Evolutionary conservation across 2,329 filamentous ascomycete species (phyloP).

Genomic region (Penicillium sp.): DNA sequence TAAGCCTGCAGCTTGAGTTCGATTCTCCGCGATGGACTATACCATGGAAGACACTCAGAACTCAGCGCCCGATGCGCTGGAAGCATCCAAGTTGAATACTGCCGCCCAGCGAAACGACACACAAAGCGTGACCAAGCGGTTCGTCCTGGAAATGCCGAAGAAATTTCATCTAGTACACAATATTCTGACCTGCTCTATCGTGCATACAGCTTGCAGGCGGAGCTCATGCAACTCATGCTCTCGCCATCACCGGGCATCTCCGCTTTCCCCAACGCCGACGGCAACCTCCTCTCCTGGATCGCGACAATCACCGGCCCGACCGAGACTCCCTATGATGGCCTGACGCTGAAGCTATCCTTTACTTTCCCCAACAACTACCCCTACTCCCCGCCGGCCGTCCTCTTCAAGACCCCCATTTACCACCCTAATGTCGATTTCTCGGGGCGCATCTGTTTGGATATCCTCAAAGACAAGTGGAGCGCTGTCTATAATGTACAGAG

Average conservation of each 20-base stretch:
- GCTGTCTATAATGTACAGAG: slow-evolving; percentile 95
- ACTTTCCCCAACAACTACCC: slow-evolving; percentile 89
- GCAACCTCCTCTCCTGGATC: slow-evolving; percentile 86
- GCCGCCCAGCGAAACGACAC: slow-evolving; percentile 57
- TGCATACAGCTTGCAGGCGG: slow-evolving; percentile 72
- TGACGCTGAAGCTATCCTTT: slow-evolving; percentile 89
- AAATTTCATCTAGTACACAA: too few species aligned
- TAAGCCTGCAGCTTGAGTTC: slow-evolving; percentile 1
- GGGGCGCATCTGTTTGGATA: slow-evolving; percentile 93
- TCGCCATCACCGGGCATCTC: slow-evolving; percentile 88
- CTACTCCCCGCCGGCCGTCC: slow-evolving; percentile 80
- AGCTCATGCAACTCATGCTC: slow-evolving; percentile 98
- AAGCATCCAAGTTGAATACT: slow-evolving; percentile 56
- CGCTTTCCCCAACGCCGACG: slow-evolving; percentile 84
- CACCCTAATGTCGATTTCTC: slow-evolving; percentile 98
- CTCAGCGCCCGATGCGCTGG: slow-evolving; percentile 56
- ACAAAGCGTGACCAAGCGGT: slow-evolving; percentile 75
- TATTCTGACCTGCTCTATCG: slow-evolving; percentile 1
- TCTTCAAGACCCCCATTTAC: slow-evolving; percentile 98
- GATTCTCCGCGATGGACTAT: slow-evolving; percentile 46
- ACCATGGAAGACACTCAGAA: slow-evolving; percentile 61
- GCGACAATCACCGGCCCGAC: slow-evolving; percentile 88
- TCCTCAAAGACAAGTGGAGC: slow-evolving; percentile 98
- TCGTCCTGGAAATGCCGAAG: too few species aligned
- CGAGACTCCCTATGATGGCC: slow-evolving; percentile 81